These are phyloP conservation scores for Fallopia convolvulus DNA, from an alignment of 148 eudicot species.

Conservation along the genomic window DNA sequence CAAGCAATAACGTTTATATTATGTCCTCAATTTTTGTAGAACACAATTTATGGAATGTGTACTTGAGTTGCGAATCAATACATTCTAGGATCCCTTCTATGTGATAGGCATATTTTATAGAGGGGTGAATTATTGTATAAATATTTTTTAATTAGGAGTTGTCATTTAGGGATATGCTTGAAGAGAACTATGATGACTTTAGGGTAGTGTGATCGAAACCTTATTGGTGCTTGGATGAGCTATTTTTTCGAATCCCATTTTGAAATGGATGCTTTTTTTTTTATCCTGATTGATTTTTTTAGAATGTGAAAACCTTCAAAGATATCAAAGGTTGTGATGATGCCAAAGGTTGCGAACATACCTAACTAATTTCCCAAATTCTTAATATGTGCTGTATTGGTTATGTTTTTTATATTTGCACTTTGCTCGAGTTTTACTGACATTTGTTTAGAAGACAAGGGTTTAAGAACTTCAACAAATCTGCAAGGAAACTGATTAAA, in stretches of 20 bases:
- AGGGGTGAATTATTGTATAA: background rate
- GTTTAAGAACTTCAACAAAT: constrained; percentile 70
- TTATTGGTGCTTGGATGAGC: background rate
- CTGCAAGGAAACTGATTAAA: constrained; percentile 78
- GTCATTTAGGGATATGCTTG: background rate
- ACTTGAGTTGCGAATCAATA: background rate
- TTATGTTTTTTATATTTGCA: too few species aligned
- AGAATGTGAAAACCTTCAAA: constrained; percentile 95
- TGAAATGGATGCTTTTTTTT: background rate
- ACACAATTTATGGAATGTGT: background rate
- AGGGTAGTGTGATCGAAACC: background rate
- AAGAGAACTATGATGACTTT: background rate
- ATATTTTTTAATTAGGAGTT: background rate
- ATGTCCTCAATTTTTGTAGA: background rate
- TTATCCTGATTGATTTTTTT: constrained; percentile 20
- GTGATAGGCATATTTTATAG: background rate
- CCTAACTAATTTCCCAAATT: too few species aligned
- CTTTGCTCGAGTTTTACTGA: background rate
- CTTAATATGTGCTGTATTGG: too few species aligned
- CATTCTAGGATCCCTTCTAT: background rate
- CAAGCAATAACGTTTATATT: background rate
- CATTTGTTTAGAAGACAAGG: constrained; percentile 34
- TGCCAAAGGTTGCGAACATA: constrained; percentile 35
- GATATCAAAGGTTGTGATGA: constrained; percentile 99
- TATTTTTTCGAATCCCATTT: background rate